Evolutionary conservation across 2,329 filamentous ascomycete genomes (phyloP).

Genomic region (Exutisphaerella laricina): DNA sequence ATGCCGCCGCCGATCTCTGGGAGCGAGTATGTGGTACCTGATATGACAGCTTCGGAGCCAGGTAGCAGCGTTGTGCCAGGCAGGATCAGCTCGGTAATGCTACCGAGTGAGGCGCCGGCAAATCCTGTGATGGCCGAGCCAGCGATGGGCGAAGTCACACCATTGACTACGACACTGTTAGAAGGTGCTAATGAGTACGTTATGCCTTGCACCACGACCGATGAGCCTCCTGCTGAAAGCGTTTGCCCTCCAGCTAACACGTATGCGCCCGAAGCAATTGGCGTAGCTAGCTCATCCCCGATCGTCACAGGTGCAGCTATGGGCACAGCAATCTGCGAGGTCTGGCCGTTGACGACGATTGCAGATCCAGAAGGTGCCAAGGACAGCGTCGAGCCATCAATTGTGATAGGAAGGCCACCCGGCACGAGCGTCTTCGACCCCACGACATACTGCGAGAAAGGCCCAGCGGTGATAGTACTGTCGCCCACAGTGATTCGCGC

Average conservation of each 20-base stretch:
- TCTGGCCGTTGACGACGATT: conserved; percentile 5
- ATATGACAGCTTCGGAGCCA: conserved; percentile 10
- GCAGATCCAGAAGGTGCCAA: conserved; percentile 27
- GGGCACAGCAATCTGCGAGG: conserved; percentile 4
- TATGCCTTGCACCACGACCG: not conserved
- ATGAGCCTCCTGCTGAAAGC: conserved; percentile 12
- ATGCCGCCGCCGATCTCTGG: conserved; percentile 3
- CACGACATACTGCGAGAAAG: conserved; percentile 10
- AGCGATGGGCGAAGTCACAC: not conserved
- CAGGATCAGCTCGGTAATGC: conserved; percentile 7
- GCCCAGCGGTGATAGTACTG: conserved; percentile 14
- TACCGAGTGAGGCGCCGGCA: not conserved
- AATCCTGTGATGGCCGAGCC: not conserved
- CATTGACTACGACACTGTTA: not conserved
- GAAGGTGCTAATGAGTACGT: conserved; percentile 9
- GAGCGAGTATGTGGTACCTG: conserved; percentile 12
- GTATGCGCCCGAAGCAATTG: conserved; percentile 6
- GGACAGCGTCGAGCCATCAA: conserved; percentile 4
- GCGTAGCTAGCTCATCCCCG: conserved; percentile 5
- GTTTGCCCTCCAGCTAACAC: conserved; percentile 9
- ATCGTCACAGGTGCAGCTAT: conserved; percentile 4
- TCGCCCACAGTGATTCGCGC: conserved; percentile 9
- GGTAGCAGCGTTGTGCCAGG: conserved; percentile 10
- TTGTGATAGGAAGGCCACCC: conserved; percentile 2
- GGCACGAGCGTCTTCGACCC: conserved; percentile 10